A percentile compares a stretch with the other conserved stretches of the same genome.
These are phyloP conservation scores for Umbelopsis ramanniana DNA, from an alignment of 192 early-diverging fungal genomes.

Conservation along the genomic window DNA sequence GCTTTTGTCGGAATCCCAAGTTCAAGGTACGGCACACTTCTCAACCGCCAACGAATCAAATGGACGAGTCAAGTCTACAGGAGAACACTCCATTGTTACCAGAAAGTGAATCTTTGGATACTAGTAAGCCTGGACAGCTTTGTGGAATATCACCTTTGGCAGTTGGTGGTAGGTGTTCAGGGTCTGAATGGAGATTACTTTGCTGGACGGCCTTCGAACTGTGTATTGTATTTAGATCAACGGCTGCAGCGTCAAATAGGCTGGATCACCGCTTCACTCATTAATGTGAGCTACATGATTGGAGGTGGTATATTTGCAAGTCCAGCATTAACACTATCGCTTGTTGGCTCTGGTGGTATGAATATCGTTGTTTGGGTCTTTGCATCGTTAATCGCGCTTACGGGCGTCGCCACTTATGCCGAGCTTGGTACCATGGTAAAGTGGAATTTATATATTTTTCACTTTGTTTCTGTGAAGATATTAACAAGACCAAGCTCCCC, in stretches of 20 bases:
- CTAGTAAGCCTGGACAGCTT: not conserved
- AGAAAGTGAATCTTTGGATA: not conserved
- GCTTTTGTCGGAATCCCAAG: no score
- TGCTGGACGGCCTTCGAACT: not conserved
- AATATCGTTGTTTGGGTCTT: slow-evolving; percentile 33
- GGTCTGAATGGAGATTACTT: not conserved
- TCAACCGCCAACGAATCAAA: not conserved
- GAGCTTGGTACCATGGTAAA: slow-evolving; percentile 42
- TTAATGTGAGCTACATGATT: slow-evolving; percentile 34
- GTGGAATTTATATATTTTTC: not conserved
- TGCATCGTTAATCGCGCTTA: slow-evolving; percentile 26
- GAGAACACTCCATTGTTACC: not conserved
- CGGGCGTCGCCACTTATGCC: slow-evolving; percentile 29
- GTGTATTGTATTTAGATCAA: not conserved
- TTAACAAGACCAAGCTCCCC: not conserved
- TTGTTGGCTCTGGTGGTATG: slow-evolving; percentile 41
- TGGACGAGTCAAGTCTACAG: no score
- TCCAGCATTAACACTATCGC: slow-evolving; percentile 30
- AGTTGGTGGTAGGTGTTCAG: not conserved
- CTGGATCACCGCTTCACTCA: not conserved
- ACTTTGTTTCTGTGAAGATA: not conserved
- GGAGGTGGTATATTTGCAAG: slow-evolving; percentile 37
- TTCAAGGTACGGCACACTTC: no score
- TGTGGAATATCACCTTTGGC: not conserved
- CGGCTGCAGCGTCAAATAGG: not conserved